phyloP scores from a whole-genome alignment of 1,139 yeast genomes.

The Blastobotrys buckinghamii region DNA sequence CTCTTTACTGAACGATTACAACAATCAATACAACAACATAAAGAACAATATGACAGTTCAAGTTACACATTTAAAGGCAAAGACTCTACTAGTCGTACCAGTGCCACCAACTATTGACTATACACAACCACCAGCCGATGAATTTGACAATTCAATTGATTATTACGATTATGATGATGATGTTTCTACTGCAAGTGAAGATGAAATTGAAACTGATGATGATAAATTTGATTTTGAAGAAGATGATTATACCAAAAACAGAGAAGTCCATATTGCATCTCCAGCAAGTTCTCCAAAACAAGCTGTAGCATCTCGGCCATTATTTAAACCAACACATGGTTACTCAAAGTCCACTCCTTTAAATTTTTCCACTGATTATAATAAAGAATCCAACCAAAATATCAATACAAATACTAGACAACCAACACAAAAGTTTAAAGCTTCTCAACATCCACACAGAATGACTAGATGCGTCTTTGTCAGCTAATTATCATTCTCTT shows the following conservation, averaged over 20 bases:
- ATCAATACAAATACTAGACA: neutral
- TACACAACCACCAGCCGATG: neutral
- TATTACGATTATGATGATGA: neutral
- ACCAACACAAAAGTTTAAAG: neutral
- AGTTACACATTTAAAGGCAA: constrained; percentile 11
- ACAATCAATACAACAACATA: neutral
- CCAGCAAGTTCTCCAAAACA: neutral
- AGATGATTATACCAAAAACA: neutral
- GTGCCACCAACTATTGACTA: constrained; percentile 12
- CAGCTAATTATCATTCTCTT: no score
- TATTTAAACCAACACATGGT: neutral
- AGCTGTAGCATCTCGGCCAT: neutral
- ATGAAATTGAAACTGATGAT: neutral
- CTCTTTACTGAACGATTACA: neutral
- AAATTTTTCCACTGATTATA: neutral
- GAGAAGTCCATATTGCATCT: no score
- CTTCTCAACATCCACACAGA: constrained; percentile 2
- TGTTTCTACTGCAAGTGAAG: no score
- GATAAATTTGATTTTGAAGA: neutral
- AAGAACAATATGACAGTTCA: neutral
- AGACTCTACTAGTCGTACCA: constrained; percentile 10
- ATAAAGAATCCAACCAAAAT: neutral
- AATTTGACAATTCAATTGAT: neutral
- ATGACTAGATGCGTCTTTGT: constrained; percentile 2
- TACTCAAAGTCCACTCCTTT: neutral